Evolutionary conservation across 352 stramenopile species (phyloP), one percentile per base, ranked within the genome.

Genomic region (Globisporangium middletonii): DNA sequence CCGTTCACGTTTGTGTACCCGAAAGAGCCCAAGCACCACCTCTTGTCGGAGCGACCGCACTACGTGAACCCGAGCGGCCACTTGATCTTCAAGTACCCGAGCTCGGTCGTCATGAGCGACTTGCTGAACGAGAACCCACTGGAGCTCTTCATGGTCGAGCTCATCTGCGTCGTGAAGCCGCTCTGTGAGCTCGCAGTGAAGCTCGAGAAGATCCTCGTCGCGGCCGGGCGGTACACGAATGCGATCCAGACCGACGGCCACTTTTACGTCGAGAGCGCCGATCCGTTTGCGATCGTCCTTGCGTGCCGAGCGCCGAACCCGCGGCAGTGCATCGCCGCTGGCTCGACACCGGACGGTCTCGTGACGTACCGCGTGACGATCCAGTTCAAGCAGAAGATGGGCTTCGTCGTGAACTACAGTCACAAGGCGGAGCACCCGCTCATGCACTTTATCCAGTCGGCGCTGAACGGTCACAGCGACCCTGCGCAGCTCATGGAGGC

Each of bases 321-420:
- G 42, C 79, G 82, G 16, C 73, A 79, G 53, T 82, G 73, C 33
- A 84, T 93, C 56, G 80, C 80, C 15, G 70, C 79, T 41, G 81
- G 79, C 0, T 88, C 79, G n/a, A 88, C 75, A 15, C 71, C 75
- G 23, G 80, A 94, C 57, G 82, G 79, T 16, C 75, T 83, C 59
- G 77, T 88, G 28, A 90, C 75, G 15, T 94, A 94, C 56, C 79
- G 83, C 50, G 80, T 88, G 43, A 87, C 68, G 47, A 86, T 94
- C 53, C 81, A 94, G 63, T 92, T 90, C 61, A 92, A 92, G 63
- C 83, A 91, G 62, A 94, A 92, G 69, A 92, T 91, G 77, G 79
- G 80, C 0, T 91, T 94, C 50, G 81, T 94, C 37, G 76, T 94
- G 37, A 90, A 88, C 62, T 92, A 90, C 71, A 94, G 83, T 63